A percentile compares a stretch with the other conserved stretches of the same genome.
Evolutionary conservation across 2,329 filamentous ascomycete species (phyloP).

Genomic region (Aspergillus alliaceus): DNA sequence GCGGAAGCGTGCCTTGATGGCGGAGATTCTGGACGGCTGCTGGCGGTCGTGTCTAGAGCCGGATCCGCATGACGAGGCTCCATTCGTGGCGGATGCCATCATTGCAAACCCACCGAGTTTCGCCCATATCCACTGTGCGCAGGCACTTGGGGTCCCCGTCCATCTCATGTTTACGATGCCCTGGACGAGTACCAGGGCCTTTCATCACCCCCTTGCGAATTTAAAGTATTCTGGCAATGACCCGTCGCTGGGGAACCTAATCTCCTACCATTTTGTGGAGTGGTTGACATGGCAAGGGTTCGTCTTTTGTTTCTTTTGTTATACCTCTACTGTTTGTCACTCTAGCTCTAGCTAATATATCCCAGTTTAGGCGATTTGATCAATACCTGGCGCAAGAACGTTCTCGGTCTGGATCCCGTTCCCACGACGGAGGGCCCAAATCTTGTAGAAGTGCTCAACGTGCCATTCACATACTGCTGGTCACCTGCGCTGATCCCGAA

Average conservation of each 20-base stretch:
- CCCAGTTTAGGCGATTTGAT: conserved; percentile 46
- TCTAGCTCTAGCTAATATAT: neutral
- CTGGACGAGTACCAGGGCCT: conserved; percentile 45
- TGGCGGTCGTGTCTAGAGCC: conserved; percentile 40
- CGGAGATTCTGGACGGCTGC: conserved; percentile 37
- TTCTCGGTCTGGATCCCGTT: conserved; percentile 42
- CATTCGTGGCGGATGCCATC: conserved; percentile 54
- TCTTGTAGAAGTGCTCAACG: conserved; percentile 33
- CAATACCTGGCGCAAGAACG: conserved; percentile 40
- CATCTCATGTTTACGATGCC: conserved; percentile 57
- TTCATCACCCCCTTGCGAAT: conserved; percentile 53
- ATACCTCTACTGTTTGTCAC: no score
- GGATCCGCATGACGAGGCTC: conserved; percentile 27
- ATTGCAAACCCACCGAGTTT: conserved; percentile 54
- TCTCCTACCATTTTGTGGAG: conserved; percentile 50
- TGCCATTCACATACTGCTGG: no score
- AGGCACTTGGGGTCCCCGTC: conserved; percentile 50
- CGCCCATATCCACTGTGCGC: no score
- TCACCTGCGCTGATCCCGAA: conserved; percentile 42
- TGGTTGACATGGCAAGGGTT: conserved; percentile 52
- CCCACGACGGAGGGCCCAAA: conserved; percentile 36
- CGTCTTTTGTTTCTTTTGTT: neutral
- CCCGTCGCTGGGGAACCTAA: conserved; percentile 38
- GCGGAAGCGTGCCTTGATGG: conserved; percentile 31
- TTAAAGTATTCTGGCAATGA: conserved; percentile 35